A percentile compares a stretch with the other conserved stretches of the same genome.
phyloP scores from a whole-genome alignment of 495 filamentous ascomycete species.

The Daldinia vernicosa region DNA sequence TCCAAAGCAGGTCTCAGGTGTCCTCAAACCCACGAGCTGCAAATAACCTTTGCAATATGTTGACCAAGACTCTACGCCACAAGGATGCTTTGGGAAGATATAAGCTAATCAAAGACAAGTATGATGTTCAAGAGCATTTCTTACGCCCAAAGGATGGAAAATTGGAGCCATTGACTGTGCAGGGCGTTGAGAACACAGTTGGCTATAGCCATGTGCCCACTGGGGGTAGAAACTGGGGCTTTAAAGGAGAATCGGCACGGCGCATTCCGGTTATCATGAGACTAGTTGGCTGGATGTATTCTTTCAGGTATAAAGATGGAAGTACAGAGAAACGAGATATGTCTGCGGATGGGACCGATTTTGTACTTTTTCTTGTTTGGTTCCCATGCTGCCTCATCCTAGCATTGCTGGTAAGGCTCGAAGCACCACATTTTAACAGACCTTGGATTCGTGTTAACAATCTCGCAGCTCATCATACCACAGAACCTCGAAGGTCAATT shows the following conservation, averaged over 20 bases:
- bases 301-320: neutral
- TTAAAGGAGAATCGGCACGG: neutral
- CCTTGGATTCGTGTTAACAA: neutral
- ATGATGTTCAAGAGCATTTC: neutral
- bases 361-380: neutral
- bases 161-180: neutral
- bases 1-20: neutral
- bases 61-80: neutral
- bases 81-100: neutral
- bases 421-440: neutral
- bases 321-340: neutral
- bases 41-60: neutral
- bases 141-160: neutral
- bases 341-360: neutral
- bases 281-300: neutral
- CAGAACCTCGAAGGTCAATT: neutral
- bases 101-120: neutral
- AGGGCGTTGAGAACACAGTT: neutral
- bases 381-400: neutral
- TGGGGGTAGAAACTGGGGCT: neutral
- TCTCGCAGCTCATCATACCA: neutral
- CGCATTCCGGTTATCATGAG: neutral
- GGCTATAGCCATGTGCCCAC: neutral
- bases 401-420: neutral
- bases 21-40: neutral